These are phyloP conservation scores for Trametes meyenii DNA, from an alignment of 768 basidiomycete genomes.

Conservation along the genomic window DNA sequence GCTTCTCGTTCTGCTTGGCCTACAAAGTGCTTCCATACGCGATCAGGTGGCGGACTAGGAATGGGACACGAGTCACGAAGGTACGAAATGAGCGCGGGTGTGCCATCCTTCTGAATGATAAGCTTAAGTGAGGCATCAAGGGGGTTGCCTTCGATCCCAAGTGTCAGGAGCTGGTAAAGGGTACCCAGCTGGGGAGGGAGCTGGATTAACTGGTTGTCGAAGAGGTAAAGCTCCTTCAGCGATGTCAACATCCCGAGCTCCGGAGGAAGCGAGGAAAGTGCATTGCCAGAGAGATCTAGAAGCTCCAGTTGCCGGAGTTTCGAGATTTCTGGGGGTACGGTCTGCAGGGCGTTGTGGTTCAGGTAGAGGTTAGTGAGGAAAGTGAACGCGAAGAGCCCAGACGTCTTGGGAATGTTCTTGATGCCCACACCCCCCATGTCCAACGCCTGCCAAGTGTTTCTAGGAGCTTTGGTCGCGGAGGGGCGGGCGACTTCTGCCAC, in stretches of 20 bases:
- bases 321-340: conserved; percentile 81
- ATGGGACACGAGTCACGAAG: conserved; percentile 94
- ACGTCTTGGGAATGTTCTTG: conserved; percentile 81
- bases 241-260: conserved; percentile 91
- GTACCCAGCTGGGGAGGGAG: conserved; percentile 89
- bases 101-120: conserved; percentile 95
- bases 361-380: conserved; percentile 95
- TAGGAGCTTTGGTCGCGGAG: conserved; percentile 63
- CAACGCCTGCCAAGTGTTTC: conserved; percentile 84
- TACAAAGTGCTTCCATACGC: conserved; percentile 72
- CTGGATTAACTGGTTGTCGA: conserved; percentile 90
- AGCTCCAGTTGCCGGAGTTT: conserved; percentile 84
- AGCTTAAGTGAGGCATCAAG: conserved; percentile 74
- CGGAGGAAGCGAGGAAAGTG: conserved; percentile 71
- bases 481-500: conserved; percentile 68
- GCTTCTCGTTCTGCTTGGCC: conserved; percentile 60
- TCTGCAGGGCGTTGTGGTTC: conserved; percentile 86
- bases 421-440: conserved; percentile 97
- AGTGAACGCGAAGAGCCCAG: conserved; percentile 81
- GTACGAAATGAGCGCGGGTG: conserved; percentile 80
- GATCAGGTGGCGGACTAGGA: conserved; percentile 77
- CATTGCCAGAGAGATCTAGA: conserved; percentile 92
- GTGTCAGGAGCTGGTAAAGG: conserved; percentile 86
- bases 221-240: conserved; percentile 90
- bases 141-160: conserved; percentile 98